These are phyloP conservation scores for Aspergillus awamori DNA, from an alignment of 2,329 filamentous ascomycete genomes.

Conservation along the genomic window DNA sequence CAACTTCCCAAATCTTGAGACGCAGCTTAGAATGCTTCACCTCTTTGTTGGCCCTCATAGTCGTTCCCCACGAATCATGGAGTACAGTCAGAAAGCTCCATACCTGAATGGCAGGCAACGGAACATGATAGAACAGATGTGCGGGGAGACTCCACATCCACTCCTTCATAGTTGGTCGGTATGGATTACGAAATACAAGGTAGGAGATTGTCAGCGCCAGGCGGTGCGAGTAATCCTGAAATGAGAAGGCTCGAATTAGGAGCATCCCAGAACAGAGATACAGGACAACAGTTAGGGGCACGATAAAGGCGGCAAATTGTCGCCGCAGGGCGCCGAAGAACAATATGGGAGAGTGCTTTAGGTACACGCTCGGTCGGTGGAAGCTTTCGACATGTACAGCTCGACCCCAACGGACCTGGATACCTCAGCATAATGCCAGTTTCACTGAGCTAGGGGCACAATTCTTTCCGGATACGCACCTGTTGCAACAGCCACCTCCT, in stretches of 20 bases:
- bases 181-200: slow-evolving; percentile 34
- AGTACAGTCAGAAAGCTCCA: slow-evolving; percentile 40
- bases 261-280: slow-evolving; percentile 34
- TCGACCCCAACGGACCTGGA: slow-evolving; percentile 37
- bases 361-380: slow-evolving; percentile 39
- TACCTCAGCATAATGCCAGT: not conserved
- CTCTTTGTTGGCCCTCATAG: slow-evolving; percentile 37
- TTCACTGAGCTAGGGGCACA: not conserved
- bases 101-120: slow-evolving; percentile 38
- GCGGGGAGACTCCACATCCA: slow-evolving; percentile 30
- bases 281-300: slow-evolving; percentile 30
- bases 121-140: slow-evolving; percentile 39
- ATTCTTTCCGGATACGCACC: not conserved
- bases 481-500: slow-evolving; percentile 42
- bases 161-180: slow-evolving; percentile 17
- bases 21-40: slow-evolving; percentile 15
- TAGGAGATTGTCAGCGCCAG: slow-evolving; percentile 33
- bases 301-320: slow-evolving; percentile 34
- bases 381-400: slow-evolving; percentile 43
- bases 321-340: slow-evolving; percentile 39
- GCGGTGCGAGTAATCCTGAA: slow-evolving; percentile 32
- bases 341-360: slow-evolving; percentile 37
- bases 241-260: slow-evolving; percentile 30
- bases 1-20: slow-evolving; percentile 19
- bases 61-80: slow-evolving; percentile 40